These are phyloP conservation scores for Daldinia childiae DNA, from an alignment of 495 filamentous ascomycete genomes.

Conservation along the genomic window DNA sequence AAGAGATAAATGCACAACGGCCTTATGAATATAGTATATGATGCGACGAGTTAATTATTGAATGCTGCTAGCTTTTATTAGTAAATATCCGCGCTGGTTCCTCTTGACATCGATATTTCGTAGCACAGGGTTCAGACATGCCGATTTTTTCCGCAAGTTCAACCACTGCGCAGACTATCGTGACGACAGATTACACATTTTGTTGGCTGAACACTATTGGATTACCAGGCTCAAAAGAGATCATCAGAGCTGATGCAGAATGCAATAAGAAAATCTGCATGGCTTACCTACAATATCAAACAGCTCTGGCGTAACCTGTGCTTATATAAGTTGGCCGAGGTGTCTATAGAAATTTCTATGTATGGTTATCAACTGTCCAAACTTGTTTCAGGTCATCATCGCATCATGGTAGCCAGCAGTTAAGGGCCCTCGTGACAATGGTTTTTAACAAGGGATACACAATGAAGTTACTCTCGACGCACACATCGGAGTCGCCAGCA, in stretches of 20 bases:
- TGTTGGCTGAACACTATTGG: constrained; percentile 35
- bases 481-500: constrained; percentile 88
- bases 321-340: background rate
- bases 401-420: constrained; percentile 87
- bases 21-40: background rate
- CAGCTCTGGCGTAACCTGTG: background rate
- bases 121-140: constrained; percentile 24
- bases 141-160: constrained; percentile 38
- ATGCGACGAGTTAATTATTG: background rate
- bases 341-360: background rate
- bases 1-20: background rate
- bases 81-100: constrained; percentile 11
- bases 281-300: constrained; percentile 20
- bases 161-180: constrained; percentile 31
- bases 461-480: constrained; percentile 76
- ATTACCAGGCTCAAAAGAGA: constrained; percentile 39
- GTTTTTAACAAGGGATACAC: constrained; percentile 90
- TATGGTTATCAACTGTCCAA: constrained; percentile 48
- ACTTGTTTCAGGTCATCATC: constrained; percentile 92
- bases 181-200: constrained; percentile 25
- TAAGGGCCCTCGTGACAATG: constrained; percentile 95
- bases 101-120: background rate
- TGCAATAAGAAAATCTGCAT: background rate
- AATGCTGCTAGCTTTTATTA: constrained; percentile 19
- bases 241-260: constrained; percentile 31